phyloP scores from a whole-genome alignment of 2,329 filamentous ascomycete species.

The Talaromyces sp. region DNA sequence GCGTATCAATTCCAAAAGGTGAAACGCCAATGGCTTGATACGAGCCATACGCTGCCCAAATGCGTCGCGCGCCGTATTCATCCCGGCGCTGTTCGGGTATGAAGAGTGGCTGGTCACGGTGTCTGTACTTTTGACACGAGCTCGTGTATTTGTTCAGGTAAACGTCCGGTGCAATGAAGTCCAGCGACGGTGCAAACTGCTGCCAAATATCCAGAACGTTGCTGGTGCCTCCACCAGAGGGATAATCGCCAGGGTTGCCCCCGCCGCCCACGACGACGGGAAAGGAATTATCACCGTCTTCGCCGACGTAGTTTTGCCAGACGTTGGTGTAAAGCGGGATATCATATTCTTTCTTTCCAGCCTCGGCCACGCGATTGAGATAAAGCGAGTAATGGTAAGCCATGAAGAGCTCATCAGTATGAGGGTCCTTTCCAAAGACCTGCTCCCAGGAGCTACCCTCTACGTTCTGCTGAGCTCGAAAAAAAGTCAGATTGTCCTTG shows the following conservation, averaged over 20 bases:
- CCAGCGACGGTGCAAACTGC: constrained; percentile 38
- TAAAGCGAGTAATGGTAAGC: constrained; percentile 42
- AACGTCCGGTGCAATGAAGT: constrained; percentile 46
- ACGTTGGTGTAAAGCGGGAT: constrained; percentile 45
- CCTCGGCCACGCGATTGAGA: constrained; percentile 35
- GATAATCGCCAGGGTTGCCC: constrained; percentile 41
- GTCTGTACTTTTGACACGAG: constrained; percentile 39
- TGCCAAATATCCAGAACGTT: constrained; percentile 45
- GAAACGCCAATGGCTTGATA: constrained; percentile 30
- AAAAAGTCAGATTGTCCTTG: constrained; percentile 20
- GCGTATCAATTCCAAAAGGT: constrained; percentile 41
- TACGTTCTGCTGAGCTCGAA: constrained; percentile 10
- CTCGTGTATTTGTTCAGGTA: constrained; percentile 43
- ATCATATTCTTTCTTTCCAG: constrained; percentile 37
- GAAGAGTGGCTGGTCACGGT: constrained; percentile 40
- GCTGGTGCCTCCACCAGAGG: constrained; percentile 42
- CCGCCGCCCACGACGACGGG: constrained; percentile 41
- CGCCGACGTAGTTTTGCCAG: constrained; percentile 40
- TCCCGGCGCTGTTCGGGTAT: constrained; percentile 46
- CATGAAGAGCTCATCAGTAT: constrained; percentile 47
- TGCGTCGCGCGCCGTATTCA: constrained; percentile 37
- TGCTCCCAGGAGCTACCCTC: constrained; percentile 29
- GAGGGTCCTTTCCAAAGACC: constrained; percentile 34
- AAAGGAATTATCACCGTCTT: constrained; percentile 26
- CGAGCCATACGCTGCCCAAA: constrained; percentile 35